Conservation (phyloP, 352 stramenopile genomes). For the Globisporangium irregulare region DNA sequence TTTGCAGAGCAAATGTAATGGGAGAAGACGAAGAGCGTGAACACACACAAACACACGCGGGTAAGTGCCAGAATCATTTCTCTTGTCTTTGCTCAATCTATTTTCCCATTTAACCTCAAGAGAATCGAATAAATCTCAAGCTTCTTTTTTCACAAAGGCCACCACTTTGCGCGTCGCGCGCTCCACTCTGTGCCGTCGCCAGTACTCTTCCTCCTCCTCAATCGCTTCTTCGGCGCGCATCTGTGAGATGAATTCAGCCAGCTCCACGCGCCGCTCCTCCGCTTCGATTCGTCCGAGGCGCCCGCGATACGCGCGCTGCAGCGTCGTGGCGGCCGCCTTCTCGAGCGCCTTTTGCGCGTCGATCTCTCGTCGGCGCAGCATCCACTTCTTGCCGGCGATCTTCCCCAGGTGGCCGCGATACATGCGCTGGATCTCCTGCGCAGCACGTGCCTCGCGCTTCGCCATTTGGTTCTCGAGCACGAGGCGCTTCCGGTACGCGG, state of each 20-base stretch:
- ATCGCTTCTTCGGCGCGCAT: constrained; percentile 89
- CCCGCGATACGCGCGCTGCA: constrained; percentile 87
- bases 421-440: constrained; percentile 64
- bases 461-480: constrained; percentile 59
- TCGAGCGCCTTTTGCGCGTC: constrained; percentile 80
- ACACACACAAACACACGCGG: background rate
- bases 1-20: constrained; percentile 52
- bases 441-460: constrained; percentile 50
- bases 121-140: constrained; percentile 16
- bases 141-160: constrained; percentile 64
- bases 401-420: constrained; percentile 79
- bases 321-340: constrained; percentile 68
- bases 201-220: constrained; percentile 86
- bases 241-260: constrained; percentile 92
- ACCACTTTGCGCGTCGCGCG: constrained; percentile 45
- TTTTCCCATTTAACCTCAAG: background rate
- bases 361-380: constrained; percentile 79
- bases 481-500: constrained; percentile 62
- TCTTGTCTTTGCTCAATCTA: background rate
- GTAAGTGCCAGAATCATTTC: constrained; percentile 6
- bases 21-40: background rate
- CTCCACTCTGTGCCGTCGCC: constrained; percentile 52
- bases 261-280: constrained; percentile 82
- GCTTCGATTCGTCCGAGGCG: constrained; percentile 80
- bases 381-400: constrained; percentile 80